Evolutionary conservation across 768 basidiomycete species (phyloP).

Genomic region (Pulveroboletus sp.): DNA sequence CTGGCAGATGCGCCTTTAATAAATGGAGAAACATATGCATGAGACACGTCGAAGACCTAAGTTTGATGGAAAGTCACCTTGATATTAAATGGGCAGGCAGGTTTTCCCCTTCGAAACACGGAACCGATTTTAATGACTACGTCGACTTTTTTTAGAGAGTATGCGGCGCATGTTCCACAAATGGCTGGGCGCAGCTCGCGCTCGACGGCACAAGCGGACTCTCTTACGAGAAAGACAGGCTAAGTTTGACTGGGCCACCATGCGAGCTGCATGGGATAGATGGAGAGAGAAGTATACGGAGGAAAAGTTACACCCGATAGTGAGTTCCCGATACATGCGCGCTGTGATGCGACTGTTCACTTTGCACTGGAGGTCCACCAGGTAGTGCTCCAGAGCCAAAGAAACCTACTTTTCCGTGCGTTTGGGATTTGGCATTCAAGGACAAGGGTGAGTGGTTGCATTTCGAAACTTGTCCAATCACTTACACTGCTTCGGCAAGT

Average conservation of each 20-base stretch:
- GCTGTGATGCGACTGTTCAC: conserved; percentile 3
- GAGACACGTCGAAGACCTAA: conserved; percentile 65
- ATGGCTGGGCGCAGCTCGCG: conserved; percentile 61
- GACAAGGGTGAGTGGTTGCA: conserved; percentile 50
- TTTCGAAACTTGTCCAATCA: neutral
- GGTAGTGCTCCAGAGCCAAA: conserved; percentile 54
- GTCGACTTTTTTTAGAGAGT: conserved; percentile 42
- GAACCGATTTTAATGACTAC: neutral
- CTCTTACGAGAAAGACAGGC: conserved; percentile 58
- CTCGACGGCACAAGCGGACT: conserved; percentile 55
- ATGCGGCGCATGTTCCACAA: conserved; percentile 63
- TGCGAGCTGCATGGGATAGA: conserved; percentile 65
- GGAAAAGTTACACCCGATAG: conserved; percentile 60
- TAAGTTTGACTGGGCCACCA: conserved; percentile 48
- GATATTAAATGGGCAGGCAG: conserved; percentile 76
- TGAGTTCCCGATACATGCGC: conserved; percentile 28
- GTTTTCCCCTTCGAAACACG: conserved; percentile 6
- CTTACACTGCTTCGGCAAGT: conserved; percentile 38
- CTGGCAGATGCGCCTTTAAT: conserved; percentile 48
- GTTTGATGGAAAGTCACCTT: conserved; percentile 80
- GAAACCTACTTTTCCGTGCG: conserved; percentile 57
- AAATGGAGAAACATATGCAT: conserved; percentile 65
- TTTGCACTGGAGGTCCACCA: conserved; percentile 32
- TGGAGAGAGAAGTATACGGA: conserved; percentile 74
- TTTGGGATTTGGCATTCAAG: conserved; percentile 73